Percentiles rank a stretch among this genome's conserved stretches.
Evolutionary conservation across 805 yeast species (phyloP).

Genomic region (Ascoidea asiatica): DNA sequence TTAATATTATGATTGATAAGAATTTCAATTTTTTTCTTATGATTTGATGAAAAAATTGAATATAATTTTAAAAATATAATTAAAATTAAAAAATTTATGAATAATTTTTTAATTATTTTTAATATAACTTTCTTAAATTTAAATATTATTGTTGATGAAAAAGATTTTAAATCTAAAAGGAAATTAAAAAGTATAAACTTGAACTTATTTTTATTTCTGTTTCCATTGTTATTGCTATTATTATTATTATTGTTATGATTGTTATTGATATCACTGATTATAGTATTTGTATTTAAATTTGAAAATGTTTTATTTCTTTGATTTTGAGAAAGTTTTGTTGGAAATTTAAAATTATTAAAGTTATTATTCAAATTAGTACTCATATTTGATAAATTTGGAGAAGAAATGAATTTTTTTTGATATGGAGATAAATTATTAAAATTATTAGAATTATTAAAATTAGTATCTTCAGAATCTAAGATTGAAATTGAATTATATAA

Average conservation of each 20-base stretch:
- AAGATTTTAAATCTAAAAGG: no score
- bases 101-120: no score
- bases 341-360: neutral
- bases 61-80: no score
- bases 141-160: no score
- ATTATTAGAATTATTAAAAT: neutral
- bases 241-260: neutral
- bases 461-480: neutral
- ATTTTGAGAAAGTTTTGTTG: neutral
- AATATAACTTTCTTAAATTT: neutral
- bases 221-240: neutral
- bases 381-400: neutral
- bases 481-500: neutral
- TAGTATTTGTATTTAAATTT: neutral
- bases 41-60: no score
- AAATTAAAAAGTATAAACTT: neutral
- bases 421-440: conserved; percentile 4
- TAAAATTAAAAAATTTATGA: no score
- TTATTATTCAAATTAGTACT: no score
- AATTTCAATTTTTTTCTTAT: no score
- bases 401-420: neutral
- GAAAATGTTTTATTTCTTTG: neutral
- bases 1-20: no score
- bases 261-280: neutral
- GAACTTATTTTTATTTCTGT: neutral